Evolutionary conservation across 345 rosid species (phyloP), one percentile per base, ranked within the genome.

Genomic region (Heritiera littoralis): DNA sequence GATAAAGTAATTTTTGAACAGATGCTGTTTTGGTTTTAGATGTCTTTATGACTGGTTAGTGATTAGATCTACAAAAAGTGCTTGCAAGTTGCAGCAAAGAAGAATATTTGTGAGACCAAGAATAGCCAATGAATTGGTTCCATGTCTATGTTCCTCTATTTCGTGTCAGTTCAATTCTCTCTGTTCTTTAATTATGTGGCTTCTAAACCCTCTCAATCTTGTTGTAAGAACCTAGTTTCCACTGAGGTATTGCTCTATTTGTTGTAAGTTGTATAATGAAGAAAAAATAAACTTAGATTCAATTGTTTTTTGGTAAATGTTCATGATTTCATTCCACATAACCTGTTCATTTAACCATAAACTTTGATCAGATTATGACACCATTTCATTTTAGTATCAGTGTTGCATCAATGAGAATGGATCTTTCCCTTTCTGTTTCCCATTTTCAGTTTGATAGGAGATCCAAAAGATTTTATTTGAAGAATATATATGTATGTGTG

Each of bases 1-100:
- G 60, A 74, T 68, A 80, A 76, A 79, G 72, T 12, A 56, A n/a
- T 63, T 70, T 79, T 77, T 65, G 78, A 81, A 74, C 41, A 78
- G 77, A 84, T 84, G 79, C 83, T 67, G 65, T 38, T 13, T 63
- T 45, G 23, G 15, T 46, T 55, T 49, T 65, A 71, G 70, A 61
- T 80, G 56, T 60, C 41, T 77, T 60, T n/a, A 17, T 55, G 10
- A 2, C 28, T 32, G 49, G 35, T 77, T 52, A 13, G 63, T 67
- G 74, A 67, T 54, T 52, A 77, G 45, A 77, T 52, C 35, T 67
- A 54, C 52, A 46, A 5, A 32, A 49, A 49, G 10, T 13, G 63
- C 12, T 49, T 51, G 20, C 2, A 35, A 35, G 38, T 35, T 35
- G 38, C 35, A 15, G 14, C 55, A 12, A 11, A 4, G 23, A 64